A percentile compares a stretch with the other conserved stretches of the same genome.
These are phyloP conservation scores for Clavispora vitiphila DNA, from an alignment of 805 yeast species.

Conservation along the genomic window DNA sequence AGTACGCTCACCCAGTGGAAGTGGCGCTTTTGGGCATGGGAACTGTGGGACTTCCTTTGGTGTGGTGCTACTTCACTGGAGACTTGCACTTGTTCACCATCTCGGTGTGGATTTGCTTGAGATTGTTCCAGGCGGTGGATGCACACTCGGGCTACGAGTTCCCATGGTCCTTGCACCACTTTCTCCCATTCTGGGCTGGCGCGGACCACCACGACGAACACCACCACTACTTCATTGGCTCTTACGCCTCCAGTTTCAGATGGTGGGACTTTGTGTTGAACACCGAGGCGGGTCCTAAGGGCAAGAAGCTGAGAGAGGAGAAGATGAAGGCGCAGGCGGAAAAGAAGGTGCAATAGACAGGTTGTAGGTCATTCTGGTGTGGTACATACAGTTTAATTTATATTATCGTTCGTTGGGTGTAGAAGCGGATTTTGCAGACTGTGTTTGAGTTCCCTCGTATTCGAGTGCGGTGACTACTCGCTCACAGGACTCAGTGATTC, in stretches of 20 bases:
- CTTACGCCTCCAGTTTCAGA: slow-evolving; percentile 91
- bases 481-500: no score
- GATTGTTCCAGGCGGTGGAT: slow-evolving; percentile 95
- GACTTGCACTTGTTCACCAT: slow-evolving; percentile 82
- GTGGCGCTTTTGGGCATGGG: slow-evolving; percentile 89
- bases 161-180: slow-evolving; percentile 92
- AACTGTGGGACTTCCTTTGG: slow-evolving; percentile 90
- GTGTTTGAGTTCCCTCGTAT: no score
- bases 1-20: slow-evolving; percentile 95
- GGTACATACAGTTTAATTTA: no score
- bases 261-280: slow-evolving; percentile 89
- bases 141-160: slow-evolving; percentile 98
- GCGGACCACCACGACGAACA: slow-evolving; percentile 98
- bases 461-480: no score
- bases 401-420: no score
- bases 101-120: slow-evolving; percentile 77
- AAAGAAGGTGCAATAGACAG: slow-evolving; percentile 18
- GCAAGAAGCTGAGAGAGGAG: slow-evolving; percentile 67
- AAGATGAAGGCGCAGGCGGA: slow-evolving; percentile 56
- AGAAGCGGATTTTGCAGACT: no score
- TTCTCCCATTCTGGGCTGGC: slow-evolving; percentile 96
- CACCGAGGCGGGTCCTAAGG: slow-evolving; percentile 88
- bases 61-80: slow-evolving; percentile 72
- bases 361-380: no score
- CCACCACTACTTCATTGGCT: slow-evolving; percentile 93